Conservation (phyloP, 208 protist species). For the Trypanosoma vivax region DNA sequence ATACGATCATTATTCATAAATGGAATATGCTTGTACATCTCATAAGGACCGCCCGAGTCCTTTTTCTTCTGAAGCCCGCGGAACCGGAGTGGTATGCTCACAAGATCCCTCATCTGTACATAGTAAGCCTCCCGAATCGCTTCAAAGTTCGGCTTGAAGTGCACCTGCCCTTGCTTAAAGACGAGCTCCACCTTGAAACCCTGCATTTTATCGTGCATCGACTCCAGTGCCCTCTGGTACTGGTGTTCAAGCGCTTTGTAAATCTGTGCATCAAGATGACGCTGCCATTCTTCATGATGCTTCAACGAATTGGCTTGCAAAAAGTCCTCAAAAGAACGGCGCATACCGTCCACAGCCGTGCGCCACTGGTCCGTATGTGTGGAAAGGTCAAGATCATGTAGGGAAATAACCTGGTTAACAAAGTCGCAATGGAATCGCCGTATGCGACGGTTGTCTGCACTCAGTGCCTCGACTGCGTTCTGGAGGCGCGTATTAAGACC, state of each 20-base stretch:
- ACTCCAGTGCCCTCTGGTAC: conserved; percentile 90
- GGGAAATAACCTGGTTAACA: conserved; percentile 61
- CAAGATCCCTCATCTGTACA: conserved; percentile 91
- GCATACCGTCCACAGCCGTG: conserved; percentile 76
- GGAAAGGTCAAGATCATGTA: conserved; percentile 89
- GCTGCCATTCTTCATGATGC: conserved; percentile 85
- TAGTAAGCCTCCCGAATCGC: conserved; percentile 93
- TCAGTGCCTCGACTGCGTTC: conserved; percentile 70
- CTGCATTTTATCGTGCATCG: conserved; percentile 89
- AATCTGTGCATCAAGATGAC: conserved; percentile 95
- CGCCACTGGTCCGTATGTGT: conserved; percentile 92
- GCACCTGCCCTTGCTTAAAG: conserved; percentile 88
- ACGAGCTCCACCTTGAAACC: conserved; percentile 91
- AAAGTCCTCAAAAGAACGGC: conserved; percentile 81
- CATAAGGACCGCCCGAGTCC: conserved; percentile 44
- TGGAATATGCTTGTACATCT: conserved; percentile 89
- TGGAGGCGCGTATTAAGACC: conserved; percentile 78
- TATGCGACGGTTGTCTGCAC: conserved; percentile 77
- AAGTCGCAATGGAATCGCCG: conserved; percentile 84
- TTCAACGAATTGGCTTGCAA: conserved; percentile 60
- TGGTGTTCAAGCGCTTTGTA: conserved; percentile 96
- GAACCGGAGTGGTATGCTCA: conserved; percentile 91
- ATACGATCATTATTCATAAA: conserved; percentile 81
- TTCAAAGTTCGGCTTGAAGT: conserved; percentile 94
- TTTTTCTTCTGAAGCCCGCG: conserved; percentile 85